Base-by-base conservation (phyloP, 495 filamentous ascomycete species). In the Zalerion maritima region DNA sequence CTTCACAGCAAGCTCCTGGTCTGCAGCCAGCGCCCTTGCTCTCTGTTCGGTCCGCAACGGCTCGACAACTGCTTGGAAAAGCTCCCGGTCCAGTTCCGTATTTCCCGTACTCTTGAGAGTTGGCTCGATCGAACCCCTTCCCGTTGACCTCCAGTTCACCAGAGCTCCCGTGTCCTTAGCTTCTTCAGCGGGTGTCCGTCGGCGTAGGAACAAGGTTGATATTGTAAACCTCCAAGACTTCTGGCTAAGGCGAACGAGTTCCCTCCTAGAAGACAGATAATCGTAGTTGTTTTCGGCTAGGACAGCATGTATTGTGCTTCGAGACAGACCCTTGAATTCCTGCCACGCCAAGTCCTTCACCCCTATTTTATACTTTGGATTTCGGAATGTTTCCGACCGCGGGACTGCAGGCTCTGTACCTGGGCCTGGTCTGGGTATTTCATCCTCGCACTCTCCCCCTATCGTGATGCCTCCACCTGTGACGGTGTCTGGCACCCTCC, bases 221-320 rank as follows among this genome's bases (percentile, higher is more conserved):
- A 97, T 61, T 14, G 78, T 76, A 36, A 76, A 83, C 6, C 82
- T 70, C 89, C 89, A 97, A 13, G 81, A 87, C 46, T 75, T 82
- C 14, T 70, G 65, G 16, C 77, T 73, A 2, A 94, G 50, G n/a
- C 68, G 66, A 15, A 75, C 70, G 9, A 97, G 67, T 0, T 70
- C 81, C 21, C 71, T 70, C 18, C 85, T 66, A 3, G 82, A 75
- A n/a, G 73, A 68, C 3, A 71, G 64, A 44, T 96, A 96, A 18
- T 75, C 83, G 49, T 78, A 80, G 47, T 97, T 97, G 41, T 68
- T 68, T 48, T 97, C 89, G 14, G 86, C 87, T 26, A 97, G 63
- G 2, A 97, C 85, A 5, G 77, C 86, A 22, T 81, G 74, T 40
- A 96, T 75, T 3, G 82, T 72, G 24, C 82, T 86, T 31, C 67